Conservation (phyloP, 257 asterid species). For the Solanum appendiculatum region DNA sequence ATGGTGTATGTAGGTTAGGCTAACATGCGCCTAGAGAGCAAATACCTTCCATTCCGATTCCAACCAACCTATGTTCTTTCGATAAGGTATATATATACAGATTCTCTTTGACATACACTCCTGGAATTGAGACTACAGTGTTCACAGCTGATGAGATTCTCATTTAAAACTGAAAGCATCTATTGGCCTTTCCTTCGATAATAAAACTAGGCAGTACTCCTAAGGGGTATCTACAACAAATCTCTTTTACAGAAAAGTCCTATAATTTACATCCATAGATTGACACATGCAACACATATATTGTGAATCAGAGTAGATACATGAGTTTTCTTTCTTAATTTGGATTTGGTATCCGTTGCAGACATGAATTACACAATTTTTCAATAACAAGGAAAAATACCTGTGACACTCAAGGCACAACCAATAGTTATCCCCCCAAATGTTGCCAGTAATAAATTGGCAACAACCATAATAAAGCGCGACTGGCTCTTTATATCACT, state of each 20-base stretch:
- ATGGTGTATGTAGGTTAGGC: no score
- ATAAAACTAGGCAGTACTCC: not conserved
- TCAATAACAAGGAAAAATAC: not conserved
- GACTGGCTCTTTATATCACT: not conserved
- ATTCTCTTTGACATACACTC: not conserved
- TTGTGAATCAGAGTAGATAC: not conserved
- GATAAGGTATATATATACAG: not conserved
- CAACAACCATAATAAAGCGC: not conserved
- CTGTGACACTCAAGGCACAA: not conserved
- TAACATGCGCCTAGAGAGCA: no score
- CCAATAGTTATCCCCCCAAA: not conserved
- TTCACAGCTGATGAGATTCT: not conserved
- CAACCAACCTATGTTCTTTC: no score
- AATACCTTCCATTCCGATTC: no score
- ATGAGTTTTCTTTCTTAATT: not conserved
- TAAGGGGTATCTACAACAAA: not conserved
- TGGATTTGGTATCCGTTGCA: not conserved
- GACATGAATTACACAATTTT: not conserved
- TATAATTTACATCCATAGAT: not conserved
- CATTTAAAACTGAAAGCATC: not conserved
- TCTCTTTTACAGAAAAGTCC: not conserved
- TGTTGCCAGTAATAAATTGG: not conserved
- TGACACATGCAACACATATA: not conserved
- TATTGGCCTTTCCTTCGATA: not conserved
- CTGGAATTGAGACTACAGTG: not conserved